These are phyloP conservation scores for Daldinia sp. DNA, from an alignment of 2,329 filamentous ascomycete species.

Conservation along the genomic window DNA sequence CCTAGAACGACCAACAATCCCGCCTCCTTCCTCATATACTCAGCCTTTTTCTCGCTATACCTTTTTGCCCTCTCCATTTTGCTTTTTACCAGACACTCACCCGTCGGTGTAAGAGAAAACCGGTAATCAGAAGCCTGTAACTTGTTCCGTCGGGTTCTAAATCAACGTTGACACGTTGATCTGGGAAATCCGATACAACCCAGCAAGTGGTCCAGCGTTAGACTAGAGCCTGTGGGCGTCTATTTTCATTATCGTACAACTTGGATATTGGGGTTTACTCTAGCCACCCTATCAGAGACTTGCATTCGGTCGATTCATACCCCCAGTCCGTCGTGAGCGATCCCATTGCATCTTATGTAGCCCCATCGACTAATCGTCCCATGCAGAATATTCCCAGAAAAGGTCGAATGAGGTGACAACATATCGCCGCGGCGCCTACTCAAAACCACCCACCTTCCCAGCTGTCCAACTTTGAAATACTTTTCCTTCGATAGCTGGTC, in stretches of 20 bases:
- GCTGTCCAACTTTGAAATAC: constrained; percentile 46
- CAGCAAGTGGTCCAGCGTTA: constrained; percentile 46
- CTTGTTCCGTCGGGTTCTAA: constrained; percentile 34
- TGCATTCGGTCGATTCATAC: constrained; percentile 46
- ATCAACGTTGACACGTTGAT: constrained; percentile 38
- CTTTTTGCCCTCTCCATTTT: constrained; percentile 9
- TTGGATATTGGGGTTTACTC: constrained; percentile 49
- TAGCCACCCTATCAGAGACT: constrained; percentile 55
- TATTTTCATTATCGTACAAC: constrained; percentile 54
- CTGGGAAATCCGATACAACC: constrained; percentile 39
- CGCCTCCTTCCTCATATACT: constrained; percentile 39
- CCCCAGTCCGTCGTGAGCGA: constrained; percentile 52
- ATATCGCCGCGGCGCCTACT: constrained; percentile 53
- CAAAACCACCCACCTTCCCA: constrained; percentile 61
- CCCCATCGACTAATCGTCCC: constrained; percentile 51
- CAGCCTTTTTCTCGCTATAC: constrained; percentile 32
- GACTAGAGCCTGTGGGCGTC: constrained; percentile 53
- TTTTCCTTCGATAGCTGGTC: constrained; percentile 64
- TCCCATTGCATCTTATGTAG: constrained; percentile 50
- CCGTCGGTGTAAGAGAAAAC: constrained; percentile 9
- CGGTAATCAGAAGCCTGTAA: constrained; percentile 32
- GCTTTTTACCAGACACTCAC: constrained; percentile 11
- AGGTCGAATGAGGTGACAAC: constrained; percentile 47
- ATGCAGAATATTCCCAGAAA: constrained; percentile 48
- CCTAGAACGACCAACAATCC: constrained; percentile 1